Base-by-base conservation (phyloP, 495 filamentous ascomycete species). In the Penicillium argentinense region DNA sequence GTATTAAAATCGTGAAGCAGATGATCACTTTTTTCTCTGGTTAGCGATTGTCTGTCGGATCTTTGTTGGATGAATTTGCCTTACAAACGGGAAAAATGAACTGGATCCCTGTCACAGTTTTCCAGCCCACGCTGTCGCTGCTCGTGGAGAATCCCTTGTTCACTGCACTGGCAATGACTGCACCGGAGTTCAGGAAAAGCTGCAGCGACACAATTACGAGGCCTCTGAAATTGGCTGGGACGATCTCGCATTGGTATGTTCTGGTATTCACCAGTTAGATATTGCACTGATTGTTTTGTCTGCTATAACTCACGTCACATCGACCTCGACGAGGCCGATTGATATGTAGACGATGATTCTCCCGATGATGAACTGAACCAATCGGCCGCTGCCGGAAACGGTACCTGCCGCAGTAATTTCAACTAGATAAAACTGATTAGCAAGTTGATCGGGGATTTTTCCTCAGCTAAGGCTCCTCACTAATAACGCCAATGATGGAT, bases 241-340 rank as follows among this genome's bases (percentile, higher is more conserved):
- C 48, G 30, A 55, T 55, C 21, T 55, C 52, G 3, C 49, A 45
- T 22, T 55, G 48, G 24, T 42, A 56, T 30, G 45, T 47, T 16
- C 17, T 26, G 28, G 18, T 12, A 24, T n/a, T n/a, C n/a, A n/a
- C n/a, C n/a, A n/a, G n/a, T n/a, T n/a, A n/a, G n/a, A n/a, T n/a
- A n/a, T n/a, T n/a, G n/a, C n/a, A n/a, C n/a, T n/a, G n/a, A n/a
- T n/a, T n/a, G n/a, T n/a, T n/a, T n/a, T n/a, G n/a, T n/a, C n/a
- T n/a, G n/a, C n/a, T n/a, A n/a, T n/a, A n/a, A 25, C 24, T 40
- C 3, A 28, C 32, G n/a, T 47, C 27, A 39, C 24, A 27, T 26
- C 34, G n/a, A n/a, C n/a, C 24, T 47, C 45, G 2, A 47, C 45
- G 11, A 47, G 33, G 4, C 45, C 45, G 17, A 47, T 24, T 5